A percentile compares a stretch with the other conserved stretches of the same genome.
Evolutionary conservation across 371 early-diverging fungal genomes (phyloP).

Genomic region (Haplosporangium sp.): DNA sequence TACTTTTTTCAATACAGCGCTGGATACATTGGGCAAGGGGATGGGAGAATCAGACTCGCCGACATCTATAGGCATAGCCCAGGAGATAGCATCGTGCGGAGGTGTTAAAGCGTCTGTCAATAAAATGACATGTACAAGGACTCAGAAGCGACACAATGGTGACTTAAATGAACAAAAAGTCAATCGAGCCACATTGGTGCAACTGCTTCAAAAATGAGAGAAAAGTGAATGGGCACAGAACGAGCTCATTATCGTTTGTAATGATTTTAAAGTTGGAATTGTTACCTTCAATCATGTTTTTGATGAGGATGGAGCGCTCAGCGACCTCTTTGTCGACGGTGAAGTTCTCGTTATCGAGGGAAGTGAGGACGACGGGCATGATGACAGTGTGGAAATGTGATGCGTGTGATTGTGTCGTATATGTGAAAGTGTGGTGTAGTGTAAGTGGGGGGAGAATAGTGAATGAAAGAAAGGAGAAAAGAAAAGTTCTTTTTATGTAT

Average conservation of each 20-base stretch:
- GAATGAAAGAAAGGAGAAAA: not conserved
- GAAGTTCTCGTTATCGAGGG: constrained; percentile 81
- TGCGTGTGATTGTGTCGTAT: not conserved
- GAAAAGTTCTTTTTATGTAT: not conserved
- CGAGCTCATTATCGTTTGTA: not conserved
- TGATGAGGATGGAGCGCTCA: constrained; percentile 89
- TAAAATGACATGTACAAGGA: too few species aligned
- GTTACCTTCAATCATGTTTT: constrained; percentile 89
- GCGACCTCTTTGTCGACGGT: constrained; percentile 86
- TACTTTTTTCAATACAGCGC: constrained; percentile 78
- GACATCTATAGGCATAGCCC: constrained; percentile 62
- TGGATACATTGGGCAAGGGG: constrained; percentile 82
- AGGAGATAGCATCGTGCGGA: too few species aligned
- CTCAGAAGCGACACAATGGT: not conserved
- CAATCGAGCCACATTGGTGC: too few species aligned
- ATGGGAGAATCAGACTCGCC: constrained; percentile 81
- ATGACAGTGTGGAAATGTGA: not conserved
- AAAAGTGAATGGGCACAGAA: not conserved
- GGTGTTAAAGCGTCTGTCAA: too few species aligned
- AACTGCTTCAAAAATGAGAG: not conserved
- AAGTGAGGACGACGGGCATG: constrained; percentile 58
- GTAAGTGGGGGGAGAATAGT: not conserved
- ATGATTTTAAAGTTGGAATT: not conserved
- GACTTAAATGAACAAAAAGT: not conserved
- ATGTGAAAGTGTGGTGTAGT: not conserved